phyloP scores from a whole-genome alignment of 345 rosid species.

The Linum trigynum region DNA sequence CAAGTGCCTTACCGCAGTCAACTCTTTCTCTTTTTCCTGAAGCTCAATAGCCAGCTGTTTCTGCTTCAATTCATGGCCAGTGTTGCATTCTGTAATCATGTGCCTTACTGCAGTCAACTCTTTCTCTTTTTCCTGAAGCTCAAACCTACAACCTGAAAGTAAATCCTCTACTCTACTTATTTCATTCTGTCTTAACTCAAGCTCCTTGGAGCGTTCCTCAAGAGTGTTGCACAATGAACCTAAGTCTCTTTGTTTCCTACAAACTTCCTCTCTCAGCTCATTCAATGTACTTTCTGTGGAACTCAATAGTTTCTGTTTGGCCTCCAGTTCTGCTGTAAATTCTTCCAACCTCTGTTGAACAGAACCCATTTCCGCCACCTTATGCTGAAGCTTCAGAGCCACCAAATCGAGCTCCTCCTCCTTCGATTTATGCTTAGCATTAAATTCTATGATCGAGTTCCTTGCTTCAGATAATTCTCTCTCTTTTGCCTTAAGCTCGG shows the following conservation, averaged over 20 bases:
- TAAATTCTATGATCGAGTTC: background rate
- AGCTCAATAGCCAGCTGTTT: background rate
- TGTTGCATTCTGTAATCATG: background rate
- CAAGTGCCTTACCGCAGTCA: background rate
- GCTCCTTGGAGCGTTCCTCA: background rate
- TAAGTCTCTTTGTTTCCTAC: background rate
- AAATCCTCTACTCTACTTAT: too few relatives aligned
- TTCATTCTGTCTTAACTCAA: background rate
- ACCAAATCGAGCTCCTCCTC: background rate
- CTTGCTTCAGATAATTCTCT: background rate
- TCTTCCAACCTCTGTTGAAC: background rate
- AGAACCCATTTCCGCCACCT: background rate
- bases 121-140: constrained; percentile 1
- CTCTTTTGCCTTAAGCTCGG: background rate
- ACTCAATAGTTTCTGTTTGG: background rate
- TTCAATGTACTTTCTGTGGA: background rate
- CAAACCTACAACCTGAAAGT: background rate
- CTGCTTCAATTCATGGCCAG: background rate
- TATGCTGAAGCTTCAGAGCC: background rate
- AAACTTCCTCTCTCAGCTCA: background rate
- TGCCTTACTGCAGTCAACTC: background rate
- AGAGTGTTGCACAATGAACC: background rate
- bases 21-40: constrained; percentile 1
- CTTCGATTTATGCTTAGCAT: background rate
- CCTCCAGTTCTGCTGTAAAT: background rate